Conservation (phyloP, 208 protist genomes). For the Wallacemonas sp. region DNA sequence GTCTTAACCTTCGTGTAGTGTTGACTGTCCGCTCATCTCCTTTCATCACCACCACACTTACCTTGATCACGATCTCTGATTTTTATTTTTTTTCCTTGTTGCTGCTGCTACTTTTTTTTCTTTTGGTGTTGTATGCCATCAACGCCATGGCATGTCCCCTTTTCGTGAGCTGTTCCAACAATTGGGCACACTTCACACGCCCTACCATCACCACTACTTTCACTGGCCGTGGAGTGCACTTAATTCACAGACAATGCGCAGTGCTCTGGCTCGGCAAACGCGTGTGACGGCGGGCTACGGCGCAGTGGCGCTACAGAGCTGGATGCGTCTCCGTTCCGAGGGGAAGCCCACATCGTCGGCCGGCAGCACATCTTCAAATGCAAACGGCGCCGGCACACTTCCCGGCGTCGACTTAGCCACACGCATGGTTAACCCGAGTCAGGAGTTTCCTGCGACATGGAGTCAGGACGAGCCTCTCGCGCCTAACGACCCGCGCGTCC, state of each 20-base stretch:
- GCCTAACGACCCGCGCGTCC: slow-evolving; percentile 46
- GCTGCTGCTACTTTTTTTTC: too few species aligned
- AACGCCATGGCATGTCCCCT: too few species aligned
- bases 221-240: neutral
- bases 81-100: too few species aligned
- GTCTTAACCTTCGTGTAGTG: too few species aligned
- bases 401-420: slow-evolving; percentile 54
- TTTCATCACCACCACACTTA: too few species aligned
- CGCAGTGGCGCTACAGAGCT: neutral
- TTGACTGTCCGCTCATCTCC: too few species aligned
- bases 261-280: neutral
- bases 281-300: neutral
- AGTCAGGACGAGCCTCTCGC: slow-evolving; percentile 36
- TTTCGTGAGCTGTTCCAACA: too few species aligned
- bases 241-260: neutral
- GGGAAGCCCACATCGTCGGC: neutral
- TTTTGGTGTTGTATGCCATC: too few species aligned
- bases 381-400: slow-evolving; percentile 10
- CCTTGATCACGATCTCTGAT: too few species aligned
- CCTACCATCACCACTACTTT: too few species aligned
- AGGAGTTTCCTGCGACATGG: slow-evolving; percentile 55
- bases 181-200: too few species aligned
- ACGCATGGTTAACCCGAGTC: slow-evolving; percentile 37
- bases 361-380: too few species aligned
- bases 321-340: neutral